phyloP scores from a whole-genome alignment of 176 grass and related monocot genomes.

The Bromus sterilis region DNA sequence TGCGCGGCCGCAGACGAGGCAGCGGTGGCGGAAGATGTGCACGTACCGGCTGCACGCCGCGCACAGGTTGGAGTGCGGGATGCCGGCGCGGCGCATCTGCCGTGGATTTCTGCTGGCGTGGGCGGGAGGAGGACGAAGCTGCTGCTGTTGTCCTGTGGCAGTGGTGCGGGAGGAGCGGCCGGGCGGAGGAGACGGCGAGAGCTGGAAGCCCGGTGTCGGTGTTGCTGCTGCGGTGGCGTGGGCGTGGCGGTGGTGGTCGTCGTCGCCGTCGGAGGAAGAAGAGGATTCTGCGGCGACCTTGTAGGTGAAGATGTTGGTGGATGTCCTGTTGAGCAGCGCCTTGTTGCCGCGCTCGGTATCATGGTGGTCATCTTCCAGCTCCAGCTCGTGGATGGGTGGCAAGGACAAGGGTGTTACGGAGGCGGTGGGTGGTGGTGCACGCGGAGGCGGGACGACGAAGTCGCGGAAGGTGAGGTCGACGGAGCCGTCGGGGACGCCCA shows the following conservation, averaged over 20 bases:
- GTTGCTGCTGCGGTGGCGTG: neutral
- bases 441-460: conserved; percentile 12
- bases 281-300: neutral
- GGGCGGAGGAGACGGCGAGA: neutral
- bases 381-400: neutral
- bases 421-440: neutral
- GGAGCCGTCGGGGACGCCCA: conserved; percentile 48
- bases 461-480: conserved; percentile 71
- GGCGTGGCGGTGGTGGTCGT: neutral
- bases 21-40: conserved; percentile 52
- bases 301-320: conserved; percentile 55
- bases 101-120: neutral
- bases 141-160: neutral
- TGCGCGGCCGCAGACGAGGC: conserved; percentile 55
- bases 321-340: conserved; percentile 8
- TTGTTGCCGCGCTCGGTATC: neutral
- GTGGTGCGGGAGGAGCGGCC: neutral
- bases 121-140: neutral
- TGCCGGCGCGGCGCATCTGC: conserved; percentile 16
- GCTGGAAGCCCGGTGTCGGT: neutral
- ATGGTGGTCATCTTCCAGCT: neutral
- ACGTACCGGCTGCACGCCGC: conserved; percentile 41
- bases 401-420: neutral
- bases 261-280: neutral
- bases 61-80: conserved; percentile 65